phyloP scores from a whole-genome alignment of 257 asterid genomes.

The Nicotiana knightiana region DNA sequence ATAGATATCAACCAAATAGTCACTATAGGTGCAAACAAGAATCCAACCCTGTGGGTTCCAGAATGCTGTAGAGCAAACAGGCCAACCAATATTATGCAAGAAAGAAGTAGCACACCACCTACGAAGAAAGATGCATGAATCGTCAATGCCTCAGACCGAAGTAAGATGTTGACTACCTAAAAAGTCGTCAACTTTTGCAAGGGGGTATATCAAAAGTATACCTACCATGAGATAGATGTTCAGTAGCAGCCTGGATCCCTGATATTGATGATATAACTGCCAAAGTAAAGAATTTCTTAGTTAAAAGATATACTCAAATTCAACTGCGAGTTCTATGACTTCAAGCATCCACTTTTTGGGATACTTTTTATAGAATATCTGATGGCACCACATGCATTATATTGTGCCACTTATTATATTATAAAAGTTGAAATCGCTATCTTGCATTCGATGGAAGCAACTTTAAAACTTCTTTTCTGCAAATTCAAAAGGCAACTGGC shows the following conservation, averaged over 20 bases:
- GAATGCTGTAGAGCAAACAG: conserved; percentile 91
- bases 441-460: not conserved
- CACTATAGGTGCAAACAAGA: conserved; percentile 89
- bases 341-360: not conserved
- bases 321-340: not conserved
- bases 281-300: conserved; percentile 11
- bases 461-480: not conserved
- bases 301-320: not conserved
- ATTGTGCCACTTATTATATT: not conserved
- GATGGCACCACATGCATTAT: not conserved
- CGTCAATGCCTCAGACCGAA: not conserved
- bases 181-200: not conserved
- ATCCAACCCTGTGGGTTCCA: conserved; percentile 87
- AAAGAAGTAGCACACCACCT: conserved; percentile 61
- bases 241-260: conserved; percentile 31
- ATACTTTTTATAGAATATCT: not conserved
- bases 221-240: conserved; percentile 27
- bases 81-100: conserved; percentile 78
- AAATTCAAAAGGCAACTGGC: conserved; percentile 1
- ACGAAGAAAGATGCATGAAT: conserved; percentile 10
- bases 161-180: not conserved
- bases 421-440: not conserved
- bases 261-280: conserved; percentile 47
- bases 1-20: conserved; percentile 79
- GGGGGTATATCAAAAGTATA: not conserved